phyloP scores from a whole-genome alignment of 139 green algal genomes.

The Picochlorum sp. region DNA sequence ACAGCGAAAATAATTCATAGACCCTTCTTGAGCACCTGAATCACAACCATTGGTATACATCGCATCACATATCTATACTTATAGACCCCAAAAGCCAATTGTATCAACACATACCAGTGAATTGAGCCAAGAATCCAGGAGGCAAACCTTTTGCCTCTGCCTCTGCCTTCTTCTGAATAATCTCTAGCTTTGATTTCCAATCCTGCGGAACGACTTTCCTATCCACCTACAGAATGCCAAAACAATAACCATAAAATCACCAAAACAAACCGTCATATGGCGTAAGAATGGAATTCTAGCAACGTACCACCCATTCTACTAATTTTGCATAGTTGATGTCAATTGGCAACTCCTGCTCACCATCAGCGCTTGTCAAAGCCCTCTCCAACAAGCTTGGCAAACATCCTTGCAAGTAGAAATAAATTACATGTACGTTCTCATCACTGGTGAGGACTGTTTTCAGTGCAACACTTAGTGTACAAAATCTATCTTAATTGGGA shows the following conservation, averaged over 20 bases:
- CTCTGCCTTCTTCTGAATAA: constrained; percentile 46
- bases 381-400: constrained; percentile 29
- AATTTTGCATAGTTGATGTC: constrained; percentile 67
- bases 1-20: constrained; percentile 47
- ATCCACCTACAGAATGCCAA: constrained; percentile 33
- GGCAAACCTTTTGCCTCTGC: constrained; percentile 43
- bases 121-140: constrained; percentile 20
- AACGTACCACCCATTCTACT: constrained; percentile 62
- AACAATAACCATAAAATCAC: neutral
- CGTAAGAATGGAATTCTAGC: neutral
- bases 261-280: neutral
- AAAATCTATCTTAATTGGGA: neutral
- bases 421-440: neutral
- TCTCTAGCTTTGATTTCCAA: constrained; percentile 58
- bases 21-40: constrained; percentile 32
- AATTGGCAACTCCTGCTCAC: constrained; percentile 40
- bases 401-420: neutral
- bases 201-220: constrained; percentile 59
- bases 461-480: no score
- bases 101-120: constrained; percentile 13
- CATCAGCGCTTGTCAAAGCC: constrained; percentile 44
- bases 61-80: no score
- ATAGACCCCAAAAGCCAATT: neutral
- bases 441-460: neutral
- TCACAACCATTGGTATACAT: neutral